Conservation (phyloP, 2,329 filamentous ascomycete genomes). For the Scolecobasidium constrictum region DNA sequence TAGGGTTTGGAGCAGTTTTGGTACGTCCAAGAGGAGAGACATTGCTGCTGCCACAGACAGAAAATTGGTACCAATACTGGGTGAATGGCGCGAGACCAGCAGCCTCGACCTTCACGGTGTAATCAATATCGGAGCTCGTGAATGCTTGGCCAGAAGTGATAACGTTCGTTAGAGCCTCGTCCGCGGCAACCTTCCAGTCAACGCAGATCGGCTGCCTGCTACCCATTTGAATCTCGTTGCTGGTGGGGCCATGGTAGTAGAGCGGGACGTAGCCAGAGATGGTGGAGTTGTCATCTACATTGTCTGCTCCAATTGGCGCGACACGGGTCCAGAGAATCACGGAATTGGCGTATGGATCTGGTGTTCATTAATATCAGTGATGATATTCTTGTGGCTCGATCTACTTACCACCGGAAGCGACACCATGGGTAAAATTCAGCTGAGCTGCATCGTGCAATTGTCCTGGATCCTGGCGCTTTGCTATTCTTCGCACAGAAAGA, state of each 20-base stretch:
- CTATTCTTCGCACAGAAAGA: slow-evolving; percentile 52
- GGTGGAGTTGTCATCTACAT: slow-evolving; percentile 34
- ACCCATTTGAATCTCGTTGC: slow-evolving; percentile 30
- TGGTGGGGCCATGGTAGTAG: slow-evolving; percentile 43
- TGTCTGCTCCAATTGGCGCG: slow-evolving; percentile 27
- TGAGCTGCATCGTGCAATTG: slow-evolving; percentile 32
- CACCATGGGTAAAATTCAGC: slow-evolving; percentile 55
- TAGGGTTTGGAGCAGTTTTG: slow-evolving; percentile 22
- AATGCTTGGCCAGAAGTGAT: slow-evolving; percentile 50
- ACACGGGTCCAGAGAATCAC: slow-evolving; percentile 32
- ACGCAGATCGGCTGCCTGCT: slow-evolving; percentile 56
- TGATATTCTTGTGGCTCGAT: background rate
- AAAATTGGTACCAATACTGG: slow-evolving; percentile 53
- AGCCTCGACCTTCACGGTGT: slow-evolving; percentile 64
- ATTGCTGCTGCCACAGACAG: slow-evolving; percentile 20
- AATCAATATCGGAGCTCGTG: slow-evolving; percentile 65
- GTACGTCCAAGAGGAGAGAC: slow-evolving; percentile 23
- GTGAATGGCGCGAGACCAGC: slow-evolving; percentile 51
- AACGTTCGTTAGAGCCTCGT: slow-evolving; percentile 35
- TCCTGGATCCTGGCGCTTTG: slow-evolving; percentile 41
- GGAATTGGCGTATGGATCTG: slow-evolving; percentile 32
- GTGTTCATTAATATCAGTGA: background rate
- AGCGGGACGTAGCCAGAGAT: slow-evolving; percentile 46
- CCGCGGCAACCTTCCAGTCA: slow-evolving; percentile 48
- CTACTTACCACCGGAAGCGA: slow-evolving; percentile 23